Evolutionary conservation across 306 rosid genomes (phyloP).

Genomic region (Cicer pinnatifidum): DNA sequence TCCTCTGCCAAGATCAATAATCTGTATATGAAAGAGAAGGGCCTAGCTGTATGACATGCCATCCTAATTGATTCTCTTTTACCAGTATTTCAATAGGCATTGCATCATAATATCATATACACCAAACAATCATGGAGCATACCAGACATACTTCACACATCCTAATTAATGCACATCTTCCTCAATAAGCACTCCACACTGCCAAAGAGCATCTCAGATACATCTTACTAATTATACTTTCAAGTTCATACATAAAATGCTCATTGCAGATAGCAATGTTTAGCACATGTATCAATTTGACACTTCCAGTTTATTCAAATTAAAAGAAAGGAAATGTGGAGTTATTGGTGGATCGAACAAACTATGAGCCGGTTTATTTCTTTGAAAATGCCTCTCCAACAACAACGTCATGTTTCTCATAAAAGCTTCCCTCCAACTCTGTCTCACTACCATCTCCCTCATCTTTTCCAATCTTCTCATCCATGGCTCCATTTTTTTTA

Average conservation of each 20-base stretch:
- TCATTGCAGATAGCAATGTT: neutral
- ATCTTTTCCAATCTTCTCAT: too few species aligned
- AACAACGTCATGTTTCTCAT: too few species aligned
- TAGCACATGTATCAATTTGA: neutral
- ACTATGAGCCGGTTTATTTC: too few species aligned
- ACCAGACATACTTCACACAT: neutral
- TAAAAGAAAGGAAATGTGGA: neutral
- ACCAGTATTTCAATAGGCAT: neutral
- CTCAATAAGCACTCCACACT: slow-evolving; percentile 1
- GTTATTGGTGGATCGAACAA: neutral
- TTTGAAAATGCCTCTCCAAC: too few species aligned
- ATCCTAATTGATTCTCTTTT: slow-evolving; percentile 4
- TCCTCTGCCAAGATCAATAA: slow-evolving; percentile 14
- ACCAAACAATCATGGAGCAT: slow-evolving; percentile 12
- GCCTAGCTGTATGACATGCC: slow-evolving; percentile 1
- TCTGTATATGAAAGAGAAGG: slow-evolving; percentile 1
- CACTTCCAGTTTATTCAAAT: neutral
- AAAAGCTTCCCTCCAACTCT: too few species aligned
- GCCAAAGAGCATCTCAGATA: neutral
- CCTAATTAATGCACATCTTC: neutral
- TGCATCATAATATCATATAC: neutral
- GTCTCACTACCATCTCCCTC: too few species aligned
- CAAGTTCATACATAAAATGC: neutral
- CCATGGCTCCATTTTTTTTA: too few species aligned
- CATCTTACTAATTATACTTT: slow-evolving; percentile 23